Evolutionary conservation across 352 stramenopile species (phyloP), one percentile per base, ranked within the genome.

Genomic region (Globisporangium rhizosaccharum): DNA sequence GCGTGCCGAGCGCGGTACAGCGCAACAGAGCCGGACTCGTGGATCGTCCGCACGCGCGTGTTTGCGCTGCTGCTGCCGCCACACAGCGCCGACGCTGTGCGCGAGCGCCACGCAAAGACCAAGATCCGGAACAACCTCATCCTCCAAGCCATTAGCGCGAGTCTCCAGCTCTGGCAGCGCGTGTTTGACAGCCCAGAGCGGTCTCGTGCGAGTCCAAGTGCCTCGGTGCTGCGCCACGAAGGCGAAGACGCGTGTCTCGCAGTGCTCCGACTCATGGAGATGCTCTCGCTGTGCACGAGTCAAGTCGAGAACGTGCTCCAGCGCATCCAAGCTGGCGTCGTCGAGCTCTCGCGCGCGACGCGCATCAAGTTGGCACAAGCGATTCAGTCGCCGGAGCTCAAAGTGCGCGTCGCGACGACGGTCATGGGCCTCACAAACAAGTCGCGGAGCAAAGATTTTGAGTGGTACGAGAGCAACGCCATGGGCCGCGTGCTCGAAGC

Each of bases 391-490:
- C 71, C 79, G 49, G 70, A 73, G 47, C 65, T 91, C n/a, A 80
- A 85, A 41, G 67, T 79, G 18, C 71, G 75, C 42, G 39, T 94
- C 23, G 78, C 80, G 15, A 79, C 75, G 18, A 87, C 80, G 1
- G 70, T 88, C 46, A 77, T 94, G 52, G 85, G 85, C 3, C 61
- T 90, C 30, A 89, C 75, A 2, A 90, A 86, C 57, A 85, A 88
- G 46, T 83, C 82, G 12, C 74, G 85, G 39, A 88, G 72, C 60
- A 94, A 76, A 53, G 82, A 94, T 54, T 71, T 77, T 23, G 80
- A 90, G 55, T 94, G 85, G 85, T 88, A 88, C 51, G 81, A 87
- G 51, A 89, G 75, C 61, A 92, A 92, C 58, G 72, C 79, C 17
- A 62, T 88, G 11, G 82, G 82, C 5, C 78, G 82, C 23, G 53